Conservation (phyloP, 768 basidiomycete species). For the Coprinopsis strossmayeri region DNA sequence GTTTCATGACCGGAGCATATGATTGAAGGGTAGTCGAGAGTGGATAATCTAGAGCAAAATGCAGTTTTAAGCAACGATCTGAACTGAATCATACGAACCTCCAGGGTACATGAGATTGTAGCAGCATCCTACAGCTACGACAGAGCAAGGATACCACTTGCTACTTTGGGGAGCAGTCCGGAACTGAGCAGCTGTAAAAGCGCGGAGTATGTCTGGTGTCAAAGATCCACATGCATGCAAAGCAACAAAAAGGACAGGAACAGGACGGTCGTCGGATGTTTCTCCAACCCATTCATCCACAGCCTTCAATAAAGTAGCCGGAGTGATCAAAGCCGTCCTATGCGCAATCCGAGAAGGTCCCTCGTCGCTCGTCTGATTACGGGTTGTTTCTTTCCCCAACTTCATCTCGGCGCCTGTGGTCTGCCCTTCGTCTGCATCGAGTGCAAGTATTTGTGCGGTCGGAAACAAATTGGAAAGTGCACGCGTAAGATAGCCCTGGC, state of each 20-base stretch:
- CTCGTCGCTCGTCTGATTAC: constrained; percentile 15
- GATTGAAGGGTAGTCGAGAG: constrained; percentile 30
- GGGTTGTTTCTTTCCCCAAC: constrained; percentile 21
- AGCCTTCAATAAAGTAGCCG: constrained; percentile 35
- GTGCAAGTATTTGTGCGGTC: constrained; percentile 47
- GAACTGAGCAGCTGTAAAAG: constrained; percentile 29
- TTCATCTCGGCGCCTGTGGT: constrained; percentile 44
- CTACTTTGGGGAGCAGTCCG: constrained; percentile 1
- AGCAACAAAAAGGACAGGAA: constrained; percentile 57
- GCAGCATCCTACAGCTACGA: constrained; percentile 70
- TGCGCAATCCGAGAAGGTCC: constrained; percentile 40
- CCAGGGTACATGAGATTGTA: constrained; percentile 60
- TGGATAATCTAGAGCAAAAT: constrained; percentile 63
- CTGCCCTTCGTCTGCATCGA: constrained; percentile 57
- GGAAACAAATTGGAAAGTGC: constrained; percentile 29
- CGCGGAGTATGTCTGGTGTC: constrained; percentile 58
- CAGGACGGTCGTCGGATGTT: constrained; percentile 4
- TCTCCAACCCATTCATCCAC: constrained; percentile 48
- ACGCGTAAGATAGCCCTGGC: constrained; percentile 69
- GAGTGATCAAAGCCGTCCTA: constrained; percentile 47
- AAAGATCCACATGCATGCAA: constrained; percentile 76
- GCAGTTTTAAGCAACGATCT: too few species aligned
- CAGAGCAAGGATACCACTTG: constrained; percentile 44
- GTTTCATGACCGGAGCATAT: constrained; percentile 26
- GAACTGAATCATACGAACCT: too few species aligned